Conservation (phyloP, 2,329 filamentous ascomycete genomes). For the Paecilomyces sp. region DNA sequence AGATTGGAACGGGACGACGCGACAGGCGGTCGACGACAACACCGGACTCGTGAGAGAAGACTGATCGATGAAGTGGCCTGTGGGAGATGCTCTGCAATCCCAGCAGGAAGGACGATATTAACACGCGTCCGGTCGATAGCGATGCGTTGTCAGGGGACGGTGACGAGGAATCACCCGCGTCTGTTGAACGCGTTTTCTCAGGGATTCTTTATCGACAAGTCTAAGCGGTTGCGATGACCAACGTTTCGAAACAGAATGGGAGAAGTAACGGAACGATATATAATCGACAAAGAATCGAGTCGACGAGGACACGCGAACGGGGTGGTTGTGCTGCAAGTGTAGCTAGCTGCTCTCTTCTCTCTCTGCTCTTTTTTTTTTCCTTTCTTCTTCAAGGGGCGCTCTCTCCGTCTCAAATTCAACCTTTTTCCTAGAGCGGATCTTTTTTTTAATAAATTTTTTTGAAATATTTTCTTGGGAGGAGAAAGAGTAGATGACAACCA, state of each 20-base stretch:
- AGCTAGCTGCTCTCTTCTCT: not conserved
- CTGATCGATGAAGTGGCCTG: conserved; percentile 9
- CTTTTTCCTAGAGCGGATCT: conserved; percentile 4
- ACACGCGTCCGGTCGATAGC: not conserved
- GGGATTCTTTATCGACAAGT: not conserved
- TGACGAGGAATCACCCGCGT: not conserved
- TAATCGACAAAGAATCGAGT: not conserved
- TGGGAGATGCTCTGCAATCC: conserved; percentile 33
- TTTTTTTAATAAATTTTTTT: conserved; percentile 12
- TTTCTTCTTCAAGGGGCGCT: not conserved
- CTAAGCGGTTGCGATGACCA: not conserved
- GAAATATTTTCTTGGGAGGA: conserved; percentile 8
- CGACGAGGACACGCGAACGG: not conserved
- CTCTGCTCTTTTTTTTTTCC: not conserved
- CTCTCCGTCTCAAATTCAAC: no score
- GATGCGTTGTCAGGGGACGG: conserved; percentile 3
- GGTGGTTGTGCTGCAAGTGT: not conserved
- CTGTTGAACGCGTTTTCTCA: not conserved
- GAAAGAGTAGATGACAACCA: conserved; percentile 10
- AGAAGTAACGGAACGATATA: not conserved
- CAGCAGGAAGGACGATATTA: conserved; percentile 12
- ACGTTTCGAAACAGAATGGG: not conserved
- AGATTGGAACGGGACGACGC: conserved; percentile 10
- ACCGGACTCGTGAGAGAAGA: not conserved
- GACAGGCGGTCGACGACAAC: conserved; percentile 13